Conservation (phyloP, 2,329 filamentous ascomycete genomes). For the Lasiodiplodia theobromae region DNA sequence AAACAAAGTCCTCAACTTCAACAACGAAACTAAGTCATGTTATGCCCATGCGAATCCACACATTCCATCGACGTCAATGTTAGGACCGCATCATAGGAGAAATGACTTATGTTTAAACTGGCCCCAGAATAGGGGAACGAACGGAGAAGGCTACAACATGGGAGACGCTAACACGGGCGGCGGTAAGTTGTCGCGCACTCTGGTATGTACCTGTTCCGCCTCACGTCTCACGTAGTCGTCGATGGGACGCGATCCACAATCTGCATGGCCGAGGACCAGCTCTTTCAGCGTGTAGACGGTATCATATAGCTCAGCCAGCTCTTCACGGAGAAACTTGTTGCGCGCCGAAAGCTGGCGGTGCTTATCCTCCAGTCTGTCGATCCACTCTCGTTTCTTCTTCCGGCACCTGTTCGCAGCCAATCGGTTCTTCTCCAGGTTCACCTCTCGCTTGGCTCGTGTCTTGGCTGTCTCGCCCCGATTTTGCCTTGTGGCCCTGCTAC, state of each 20-base stretch:
- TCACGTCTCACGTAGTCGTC: slow-evolving; percentile 33
- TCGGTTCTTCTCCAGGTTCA: slow-evolving; percentile 70
- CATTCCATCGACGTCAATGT: no score
- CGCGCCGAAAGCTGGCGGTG: slow-evolving; percentile 38
- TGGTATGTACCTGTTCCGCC: background rate
- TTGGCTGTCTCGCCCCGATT: background rate
- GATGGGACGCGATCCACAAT: slow-evolving; percentile 5
- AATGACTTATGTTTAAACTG: no score
- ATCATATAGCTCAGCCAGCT: background rate
- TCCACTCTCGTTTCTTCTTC: slow-evolving; percentile 65
- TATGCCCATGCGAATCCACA: no score
- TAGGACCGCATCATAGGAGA: no score
- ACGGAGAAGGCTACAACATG: no score
- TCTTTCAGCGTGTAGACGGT: slow-evolving; percentile 5
- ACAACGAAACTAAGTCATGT: no score
- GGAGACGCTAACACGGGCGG: no score
- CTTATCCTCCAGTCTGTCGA: slow-evolving; percentile 52
- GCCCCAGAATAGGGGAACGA: no score
- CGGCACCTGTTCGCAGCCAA: slow-evolving; percentile 73
- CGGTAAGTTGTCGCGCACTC: no score
- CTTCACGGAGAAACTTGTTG: slow-evolving; percentile 39
- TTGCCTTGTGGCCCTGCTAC: no score
- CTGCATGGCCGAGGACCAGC: slow-evolving; percentile 39
- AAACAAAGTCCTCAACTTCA: no score
- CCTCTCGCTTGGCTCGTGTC: slow-evolving; percentile 54